Evolutionary conservation across 306 rosid genomes (phyloP).

Genomic region (Cicer yamashitae): DNA sequence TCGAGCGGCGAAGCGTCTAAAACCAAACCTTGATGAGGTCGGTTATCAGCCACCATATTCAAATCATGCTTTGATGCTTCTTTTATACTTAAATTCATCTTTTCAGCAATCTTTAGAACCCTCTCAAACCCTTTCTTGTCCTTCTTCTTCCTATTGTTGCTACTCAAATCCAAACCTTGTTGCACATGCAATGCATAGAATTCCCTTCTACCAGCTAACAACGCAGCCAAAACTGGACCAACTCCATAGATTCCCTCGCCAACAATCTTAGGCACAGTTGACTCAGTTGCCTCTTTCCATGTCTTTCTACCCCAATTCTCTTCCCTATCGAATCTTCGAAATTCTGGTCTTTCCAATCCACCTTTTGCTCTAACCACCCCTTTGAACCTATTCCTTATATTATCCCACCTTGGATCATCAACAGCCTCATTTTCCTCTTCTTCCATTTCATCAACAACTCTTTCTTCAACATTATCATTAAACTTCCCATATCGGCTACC

Average conservation of each 20-base stretch:
- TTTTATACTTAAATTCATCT: slow-evolving; percentile 63
- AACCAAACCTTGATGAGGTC: slow-evolving; percentile 94
- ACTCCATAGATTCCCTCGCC: slow-evolving; percentile 94
- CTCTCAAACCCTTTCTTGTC: slow-evolving; percentile 94
- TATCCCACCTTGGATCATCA: slow-evolving; percentile 91
- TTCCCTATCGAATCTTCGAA: slow-evolving; percentile 73
- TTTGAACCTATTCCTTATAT: slow-evolving; percentile 60
- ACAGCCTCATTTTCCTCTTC: slow-evolving; percentile 55
- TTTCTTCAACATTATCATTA: slow-evolving; percentile 56
- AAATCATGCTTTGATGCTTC: slow-evolving; percentile 88
- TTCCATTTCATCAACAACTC: slow-evolving; percentile 55
- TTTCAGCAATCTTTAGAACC: slow-evolving; percentile 76
- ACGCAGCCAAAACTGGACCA: slow-evolving; percentile 95
- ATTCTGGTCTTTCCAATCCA: slow-evolving; percentile 66
- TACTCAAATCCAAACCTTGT: slow-evolving; percentile 87
- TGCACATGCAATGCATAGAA: slow-evolving; percentile 82
- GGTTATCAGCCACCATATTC: slow-evolving; percentile 91
- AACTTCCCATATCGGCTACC: slow-evolving; percentile 40
- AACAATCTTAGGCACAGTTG: slow-evolving; percentile 75
- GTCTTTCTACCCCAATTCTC: slow-evolving; percentile 87
- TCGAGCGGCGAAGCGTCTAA: slow-evolving; percentile 89
- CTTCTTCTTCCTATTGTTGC: slow-evolving; percentile 88
- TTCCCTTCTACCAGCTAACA: slow-evolving; percentile 91
- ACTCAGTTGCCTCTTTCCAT: slow-evolving; percentile 87
- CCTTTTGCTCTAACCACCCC: slow-evolving; percentile 58